These are phyloP conservation scores for Fusarium sterilihyphosum DNA, from an alignment of 2,329 filamentous ascomycete species.

Conservation along the genomic window DNA sequence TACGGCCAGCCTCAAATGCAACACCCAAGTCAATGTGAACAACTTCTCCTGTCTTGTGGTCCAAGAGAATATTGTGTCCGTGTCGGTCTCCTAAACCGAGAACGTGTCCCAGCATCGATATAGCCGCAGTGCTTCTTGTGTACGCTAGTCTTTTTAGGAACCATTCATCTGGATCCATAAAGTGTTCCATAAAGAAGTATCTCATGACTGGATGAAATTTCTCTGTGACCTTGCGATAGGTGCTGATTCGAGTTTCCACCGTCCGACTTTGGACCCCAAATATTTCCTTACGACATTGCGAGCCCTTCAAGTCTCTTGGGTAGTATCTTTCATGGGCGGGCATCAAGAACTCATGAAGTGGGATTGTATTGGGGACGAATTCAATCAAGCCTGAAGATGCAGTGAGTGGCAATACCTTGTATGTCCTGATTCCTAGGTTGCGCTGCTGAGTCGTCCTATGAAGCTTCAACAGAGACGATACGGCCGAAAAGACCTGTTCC, in stretches of 20 bases:
- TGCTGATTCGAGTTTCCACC: slow-evolving; percentile 75
- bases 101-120: slow-evolving; percentile 93
- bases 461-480: slow-evolving; percentile 86
- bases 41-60: slow-evolving; percentile 88
- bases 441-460: slow-evolving; percentile 89
- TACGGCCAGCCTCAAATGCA: slow-evolving; percentile 93
- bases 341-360: slow-evolving; percentile 90
- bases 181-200: slow-evolving; percentile 97
- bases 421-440: slow-evolving; percentile 90
- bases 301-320: slow-evolving; percentile 82
- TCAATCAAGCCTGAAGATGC: slow-evolving; percentile 91
- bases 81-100: slow-evolving; percentile 94
- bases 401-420: slow-evolving; percentile 94
- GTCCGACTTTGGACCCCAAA: slow-evolving; percentile 75
- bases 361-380: slow-evolving; percentile 93
- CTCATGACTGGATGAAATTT: slow-evolving; percentile 92
- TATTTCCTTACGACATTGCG: slow-evolving; percentile 82
- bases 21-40: slow-evolving; percentile 98
- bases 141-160: slow-evolving; percentile 90
- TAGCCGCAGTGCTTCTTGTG: slow-evolving; percentile 90
- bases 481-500: slow-evolving; percentile 98
- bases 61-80: slow-evolving; percentile 95
- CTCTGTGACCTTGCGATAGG: slow-evolving; percentile 81
- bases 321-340: slow-evolving; percentile 89
- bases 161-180: slow-evolving; percentile 95